Evolutionary conservation across 2,329 filamentous ascomycete genomes (phyloP).

Genomic region (Calonectria hawksworthii): DNA sequence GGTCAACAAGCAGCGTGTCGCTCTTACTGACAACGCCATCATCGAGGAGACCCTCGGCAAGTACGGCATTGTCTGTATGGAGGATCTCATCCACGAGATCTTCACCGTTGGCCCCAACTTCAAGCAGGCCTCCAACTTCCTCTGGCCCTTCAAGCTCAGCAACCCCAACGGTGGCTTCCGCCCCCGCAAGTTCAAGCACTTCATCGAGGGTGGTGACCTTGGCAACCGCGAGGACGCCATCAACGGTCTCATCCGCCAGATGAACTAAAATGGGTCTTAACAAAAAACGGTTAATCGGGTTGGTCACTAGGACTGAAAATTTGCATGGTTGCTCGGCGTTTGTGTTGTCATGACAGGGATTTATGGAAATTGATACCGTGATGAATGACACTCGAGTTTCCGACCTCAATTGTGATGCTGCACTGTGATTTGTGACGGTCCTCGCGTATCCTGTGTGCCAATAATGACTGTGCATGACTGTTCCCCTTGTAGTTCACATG

Average conservation of each 20-base stretch:
- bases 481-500: not conserved
- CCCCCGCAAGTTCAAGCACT: conserved; percentile 98
- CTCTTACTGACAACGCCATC: conserved; percentile 97
- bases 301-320: conserved; percentile 50
- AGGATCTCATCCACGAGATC: conserved; percentile 99
- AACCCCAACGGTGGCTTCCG: conserved; percentile 98
- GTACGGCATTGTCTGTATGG: conserved; percentile 99
- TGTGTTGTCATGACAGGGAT: conserved; percentile 53
- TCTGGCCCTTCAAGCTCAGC: conserved; percentile 99
- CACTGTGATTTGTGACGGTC: conserved; percentile 4
- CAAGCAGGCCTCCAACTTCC: conserved; percentile 99
- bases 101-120: conserved; percentile 99
- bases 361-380: conserved; percentile 56
- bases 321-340: conserved; percentile 58
- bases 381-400: conserved; percentile 59
- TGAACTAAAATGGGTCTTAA: conserved; percentile 79
- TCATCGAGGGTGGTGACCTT: conserved; percentile 97
- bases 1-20: conserved; percentile 97
- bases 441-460: not conserved
- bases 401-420: conserved; percentile 41
- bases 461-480: not conserved
- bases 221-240: conserved; percentile 99
- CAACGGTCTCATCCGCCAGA: conserved; percentile 95
- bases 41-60: conserved; percentile 97
- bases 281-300: conserved; percentile 41